These are phyloP conservation scores for Xylaria venustula DNA, from an alignment of 495 filamentous ascomycete species.

Conservation along the genomic window DNA sequence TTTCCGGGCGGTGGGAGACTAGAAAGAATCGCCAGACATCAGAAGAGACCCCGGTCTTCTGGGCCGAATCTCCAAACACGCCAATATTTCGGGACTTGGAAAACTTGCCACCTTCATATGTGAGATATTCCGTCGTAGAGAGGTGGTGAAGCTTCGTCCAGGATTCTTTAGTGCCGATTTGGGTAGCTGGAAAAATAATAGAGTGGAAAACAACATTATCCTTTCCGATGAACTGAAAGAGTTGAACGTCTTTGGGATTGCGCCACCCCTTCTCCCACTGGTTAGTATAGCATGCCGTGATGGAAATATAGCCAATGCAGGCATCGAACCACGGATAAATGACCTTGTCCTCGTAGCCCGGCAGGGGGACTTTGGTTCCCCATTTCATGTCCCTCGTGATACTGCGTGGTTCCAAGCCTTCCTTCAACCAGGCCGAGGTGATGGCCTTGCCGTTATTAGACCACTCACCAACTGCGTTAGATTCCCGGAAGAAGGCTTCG, in stretches of 20 bases:
- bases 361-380: constrained; percentile 70
- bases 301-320: constrained; percentile 88
- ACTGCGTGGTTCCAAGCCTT: constrained; percentile 78
- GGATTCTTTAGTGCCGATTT: constrained; percentile 76
- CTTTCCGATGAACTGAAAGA: constrained; percentile 98
- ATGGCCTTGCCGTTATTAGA: constrained; percentile 75
- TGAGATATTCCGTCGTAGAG: constrained; percentile 89
- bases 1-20: constrained; percentile 83
- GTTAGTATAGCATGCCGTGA: constrained; percentile 88
- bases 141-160: constrained; percentile 92
- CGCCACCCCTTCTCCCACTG: constrained; percentile 96
- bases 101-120: constrained; percentile 95
- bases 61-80: constrained; percentile 86
- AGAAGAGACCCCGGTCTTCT: constrained; percentile 80
- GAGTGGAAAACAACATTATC: constrained; percentile 76
- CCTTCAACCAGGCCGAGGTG: constrained; percentile 76
- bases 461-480: constrained; percentile 57
- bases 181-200: constrained; percentile 83
- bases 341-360: constrained; percentile 75
- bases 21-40: constrained; percentile 95
- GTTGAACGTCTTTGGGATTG: constrained; percentile 78
- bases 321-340: constrained; percentile 98
- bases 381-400: constrained; percentile 90
- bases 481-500: constrained; percentile 65
- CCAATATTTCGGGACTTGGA: constrained; percentile 86